Conservation (phyloP, 108 stramenopile genomes). For the Asterionellopsis glacialis region DNA sequence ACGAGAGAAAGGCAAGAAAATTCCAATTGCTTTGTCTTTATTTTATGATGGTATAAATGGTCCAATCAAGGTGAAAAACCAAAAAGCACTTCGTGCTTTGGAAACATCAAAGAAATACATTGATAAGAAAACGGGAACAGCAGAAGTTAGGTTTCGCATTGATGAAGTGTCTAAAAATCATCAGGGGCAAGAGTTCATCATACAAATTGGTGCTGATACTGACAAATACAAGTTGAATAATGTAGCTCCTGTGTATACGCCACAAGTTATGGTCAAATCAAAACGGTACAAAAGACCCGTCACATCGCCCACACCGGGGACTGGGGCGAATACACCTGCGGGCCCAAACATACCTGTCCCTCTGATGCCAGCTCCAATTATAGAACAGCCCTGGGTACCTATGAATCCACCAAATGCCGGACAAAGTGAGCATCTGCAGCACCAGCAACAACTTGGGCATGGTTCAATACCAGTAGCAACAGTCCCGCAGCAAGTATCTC, state of each 20-base stretch:
- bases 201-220: slow-evolving; percentile 57
- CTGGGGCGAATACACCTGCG: too few relatives aligned
- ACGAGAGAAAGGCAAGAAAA: slow-evolving; percentile 25
- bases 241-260: slow-evolving; percentile 62
- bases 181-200: slow-evolving; percentile 72
- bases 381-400: too few relatives aligned
- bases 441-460: too few relatives aligned
- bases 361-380: too few relatives aligned
- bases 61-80: slow-evolving; percentile 51
- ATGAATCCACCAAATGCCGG: too few relatives aligned
- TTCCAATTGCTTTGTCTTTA: slow-evolving; percentile 31
- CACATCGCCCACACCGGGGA: too few relatives aligned
- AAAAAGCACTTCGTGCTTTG: slow-evolving; percentile 62
- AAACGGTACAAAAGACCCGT: slow-evolving; percentile 66
- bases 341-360: too few relatives aligned
- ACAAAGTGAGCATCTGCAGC: too few relatives aligned
- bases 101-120: slow-evolving; percentile 23
- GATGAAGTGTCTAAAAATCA: slow-evolving; percentile 91
- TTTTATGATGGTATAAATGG: slow-evolving; percentile 28
- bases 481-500: background rate
- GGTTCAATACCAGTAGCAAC: too few relatives aligned
- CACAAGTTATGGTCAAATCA: slow-evolving; percentile 66
- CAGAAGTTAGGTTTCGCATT: slow-evolving; percentile 59
- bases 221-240: slow-evolving; percentile 41
- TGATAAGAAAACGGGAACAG: slow-evolving; percentile 27